These are phyloP conservation scores for Fragaria iinumae DNA, from an alignment of 306 rosid species.

Conservation along the genomic window DNA sequence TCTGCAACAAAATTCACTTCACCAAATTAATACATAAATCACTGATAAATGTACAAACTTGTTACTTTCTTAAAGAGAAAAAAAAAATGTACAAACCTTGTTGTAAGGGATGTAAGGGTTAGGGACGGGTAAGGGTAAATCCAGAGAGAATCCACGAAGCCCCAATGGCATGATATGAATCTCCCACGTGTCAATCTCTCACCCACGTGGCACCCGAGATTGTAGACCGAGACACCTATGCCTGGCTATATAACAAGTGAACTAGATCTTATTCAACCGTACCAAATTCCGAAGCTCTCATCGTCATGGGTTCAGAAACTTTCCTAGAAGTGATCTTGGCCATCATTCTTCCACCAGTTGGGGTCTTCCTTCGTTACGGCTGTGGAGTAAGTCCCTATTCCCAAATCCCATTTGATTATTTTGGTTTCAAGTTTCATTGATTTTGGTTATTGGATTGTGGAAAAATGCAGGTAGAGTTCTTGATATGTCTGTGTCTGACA, in stretches of 20 bases:
- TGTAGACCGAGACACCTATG: background rate
- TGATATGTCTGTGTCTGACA: slow-evolving; percentile 59
- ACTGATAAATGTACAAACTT: too few species aligned
- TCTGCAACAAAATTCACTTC: too few species aligned
- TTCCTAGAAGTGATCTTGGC: slow-evolving; percentile 60
- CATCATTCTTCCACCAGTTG: slow-evolving; percentile 65
- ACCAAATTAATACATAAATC: too few species aligned
- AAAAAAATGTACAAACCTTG: too few species aligned
- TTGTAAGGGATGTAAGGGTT: too few species aligned
- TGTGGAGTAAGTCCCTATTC: slow-evolving; percentile 37
- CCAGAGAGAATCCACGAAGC: too few species aligned
- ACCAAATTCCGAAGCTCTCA: background rate
- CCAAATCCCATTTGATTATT: background rate
- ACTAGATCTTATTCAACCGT: background rate
- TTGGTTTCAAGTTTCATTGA: background rate
- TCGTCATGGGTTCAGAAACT: slow-evolving; percentile 57
- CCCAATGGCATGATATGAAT: too few species aligned
- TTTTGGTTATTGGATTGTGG: background rate
- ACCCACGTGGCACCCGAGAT: background rate
- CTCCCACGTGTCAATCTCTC: background rate
- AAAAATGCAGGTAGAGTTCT: slow-evolving; percentile 61
- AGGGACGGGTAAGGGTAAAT: too few species aligned
- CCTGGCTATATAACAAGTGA: background rate
- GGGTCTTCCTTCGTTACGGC: slow-evolving; percentile 71
- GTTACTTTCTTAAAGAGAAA: too few species aligned